Percentiles rank a stretch among this genome's conserved stretches.
These are phyloP conservation scores for Clitoria ternatea DNA, from an alignment of 306 rosid genomes.

Conservation along the genomic window DNA sequence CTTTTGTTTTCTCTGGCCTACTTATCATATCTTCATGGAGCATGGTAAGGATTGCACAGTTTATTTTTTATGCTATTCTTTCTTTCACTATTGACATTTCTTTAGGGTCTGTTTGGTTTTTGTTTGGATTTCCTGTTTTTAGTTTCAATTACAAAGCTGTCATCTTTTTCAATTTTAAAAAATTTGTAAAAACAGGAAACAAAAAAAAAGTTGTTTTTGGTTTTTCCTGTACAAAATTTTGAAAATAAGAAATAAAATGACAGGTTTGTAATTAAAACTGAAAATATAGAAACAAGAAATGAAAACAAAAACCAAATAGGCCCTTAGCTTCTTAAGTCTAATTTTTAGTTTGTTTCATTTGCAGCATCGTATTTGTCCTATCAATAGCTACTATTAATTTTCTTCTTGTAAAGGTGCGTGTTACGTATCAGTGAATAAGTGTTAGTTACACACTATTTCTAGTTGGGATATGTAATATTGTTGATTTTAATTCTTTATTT, in stretches of 20 bases:
- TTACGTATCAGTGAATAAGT: background rate
- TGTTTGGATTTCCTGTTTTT: too few species aligned
- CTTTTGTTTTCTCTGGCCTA: slow-evolving; percentile 67
- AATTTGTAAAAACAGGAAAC: too few species aligned
- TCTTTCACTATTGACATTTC: slow-evolving; percentile 14
- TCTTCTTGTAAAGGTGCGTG: slow-evolving; percentile 81
- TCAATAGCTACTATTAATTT: slow-evolving; percentile 68
- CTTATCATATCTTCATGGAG: slow-evolving; percentile 84
- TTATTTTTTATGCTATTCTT: slow-evolving; percentile 7
- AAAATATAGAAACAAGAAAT: too few species aligned
- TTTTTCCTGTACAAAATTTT: too few species aligned
- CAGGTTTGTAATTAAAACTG: too few species aligned
- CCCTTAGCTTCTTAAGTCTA: slow-evolving; percentile 6
- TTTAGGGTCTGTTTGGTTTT: too few species aligned
- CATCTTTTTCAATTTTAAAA: too few species aligned
- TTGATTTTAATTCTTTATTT: slow-evolving; percentile 12
- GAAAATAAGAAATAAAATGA: too few species aligned
- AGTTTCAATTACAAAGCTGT: too few species aligned
- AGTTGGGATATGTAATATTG: background rate
- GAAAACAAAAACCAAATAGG: too few species aligned
- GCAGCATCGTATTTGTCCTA: slow-evolving; percentile 67
- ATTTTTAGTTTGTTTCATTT: slow-evolving; percentile 26
- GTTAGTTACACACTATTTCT: slow-evolving; percentile 7
- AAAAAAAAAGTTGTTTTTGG: too few species aligned
- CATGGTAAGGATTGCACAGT: slow-evolving; percentile 50